These are phyloP conservation scores for Diaporthe destruens DNA, from an alignment of 2,329 filamentous ascomycete genomes.

Conservation along the genomic window DNA sequence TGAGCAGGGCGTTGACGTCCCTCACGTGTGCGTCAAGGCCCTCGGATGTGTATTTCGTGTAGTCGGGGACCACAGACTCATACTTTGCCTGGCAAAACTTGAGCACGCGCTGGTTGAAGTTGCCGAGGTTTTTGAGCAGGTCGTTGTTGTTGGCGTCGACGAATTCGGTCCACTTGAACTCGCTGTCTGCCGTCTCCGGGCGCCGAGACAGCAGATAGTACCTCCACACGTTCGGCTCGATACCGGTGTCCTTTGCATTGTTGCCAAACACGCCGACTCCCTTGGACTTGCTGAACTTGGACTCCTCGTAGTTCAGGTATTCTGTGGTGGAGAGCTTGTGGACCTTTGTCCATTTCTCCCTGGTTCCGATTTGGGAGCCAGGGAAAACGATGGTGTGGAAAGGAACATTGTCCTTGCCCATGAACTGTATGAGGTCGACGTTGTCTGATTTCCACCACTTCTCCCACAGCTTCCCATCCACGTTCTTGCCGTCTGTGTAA, in stretches of 20 bases:
- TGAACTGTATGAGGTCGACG: conserved; percentile 92
- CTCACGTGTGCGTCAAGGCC: conserved; percentile 65
- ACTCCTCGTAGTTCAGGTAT: conserved; percentile 88
- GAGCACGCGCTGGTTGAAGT: conserved; percentile 72
- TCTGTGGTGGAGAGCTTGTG: conserved; percentile 91
- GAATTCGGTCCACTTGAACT: conserved; percentile 81
- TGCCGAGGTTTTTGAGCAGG: conserved; percentile 70
- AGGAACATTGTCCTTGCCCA: conserved; percentile 87
- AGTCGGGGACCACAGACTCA: conserved; percentile 61
- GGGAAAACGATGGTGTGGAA: conserved; percentile 96
- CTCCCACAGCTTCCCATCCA: conserved; percentile 78
- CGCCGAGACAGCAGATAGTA: conserved; percentile 81
- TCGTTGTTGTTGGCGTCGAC: conserved; percentile 82
- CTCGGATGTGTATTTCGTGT: conserved; percentile 66
- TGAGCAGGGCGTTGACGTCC: conserved; percentile 75
- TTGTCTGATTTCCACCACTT: conserved; percentile 94
- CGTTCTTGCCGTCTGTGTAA: conserved; percentile 73
- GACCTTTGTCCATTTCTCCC: conserved; percentile 89
- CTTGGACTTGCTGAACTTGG: conserved; percentile 93
- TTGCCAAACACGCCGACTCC: conserved; percentile 93
- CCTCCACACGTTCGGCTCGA: conserved; percentile 82
- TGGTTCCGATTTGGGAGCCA: conserved; percentile 84
- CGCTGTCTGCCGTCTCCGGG: conserved; percentile 79
- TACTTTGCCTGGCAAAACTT: conserved; percentile 69
- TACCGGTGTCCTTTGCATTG: conserved; percentile 86